Percentiles rank a stretch among this genome's conserved stretches.
phyloP scores from a whole-genome alignment of 2,329 filamentous ascomycete genomes.

The Colletotrichum gloeosporioides region DNA sequence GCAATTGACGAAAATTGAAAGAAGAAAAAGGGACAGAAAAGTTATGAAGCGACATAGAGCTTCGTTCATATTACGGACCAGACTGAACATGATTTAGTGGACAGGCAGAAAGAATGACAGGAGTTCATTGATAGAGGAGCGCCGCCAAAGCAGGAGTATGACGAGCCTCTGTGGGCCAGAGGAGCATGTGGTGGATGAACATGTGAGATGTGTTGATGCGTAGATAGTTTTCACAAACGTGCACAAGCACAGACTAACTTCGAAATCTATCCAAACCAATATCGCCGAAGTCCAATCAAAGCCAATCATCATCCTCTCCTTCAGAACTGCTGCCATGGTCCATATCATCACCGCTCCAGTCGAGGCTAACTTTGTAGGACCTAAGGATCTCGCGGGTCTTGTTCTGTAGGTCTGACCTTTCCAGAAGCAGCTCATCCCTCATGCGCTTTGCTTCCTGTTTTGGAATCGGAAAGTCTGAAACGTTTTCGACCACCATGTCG shows the following conservation, averaged over 20 bases:
- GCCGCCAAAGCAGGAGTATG: too few species aligned
- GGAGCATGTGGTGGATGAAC: too few species aligned
- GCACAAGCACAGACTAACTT: too few species aligned
- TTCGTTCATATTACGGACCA: too few species aligned
- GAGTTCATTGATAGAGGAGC: too few species aligned
- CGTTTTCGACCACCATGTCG: neutral
- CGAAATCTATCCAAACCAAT: fast-evolving
- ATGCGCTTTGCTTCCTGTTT: neutral
- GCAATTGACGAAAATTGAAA: neutral
- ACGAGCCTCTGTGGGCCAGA: too few species aligned
- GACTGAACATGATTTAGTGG: too few species aligned
- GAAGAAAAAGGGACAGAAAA: neutral
- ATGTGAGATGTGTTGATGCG: too few species aligned
- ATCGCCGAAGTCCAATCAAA: neutral
- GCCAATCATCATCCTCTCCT: neutral
- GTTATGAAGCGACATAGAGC: too few species aligned
- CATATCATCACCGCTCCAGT: neutral
- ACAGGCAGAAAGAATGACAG: too few species aligned
- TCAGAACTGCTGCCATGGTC: neutral
- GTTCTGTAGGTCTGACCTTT: neutral
- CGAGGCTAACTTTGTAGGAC: neutral
- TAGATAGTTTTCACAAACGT: too few species aligned
- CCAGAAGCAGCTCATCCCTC: neutral
- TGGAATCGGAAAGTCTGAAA: neutral
- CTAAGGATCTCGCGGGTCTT: neutral